Conservation (phyloP, 768 basidiomycete species). For the Lentinula lateritia region DNA sequence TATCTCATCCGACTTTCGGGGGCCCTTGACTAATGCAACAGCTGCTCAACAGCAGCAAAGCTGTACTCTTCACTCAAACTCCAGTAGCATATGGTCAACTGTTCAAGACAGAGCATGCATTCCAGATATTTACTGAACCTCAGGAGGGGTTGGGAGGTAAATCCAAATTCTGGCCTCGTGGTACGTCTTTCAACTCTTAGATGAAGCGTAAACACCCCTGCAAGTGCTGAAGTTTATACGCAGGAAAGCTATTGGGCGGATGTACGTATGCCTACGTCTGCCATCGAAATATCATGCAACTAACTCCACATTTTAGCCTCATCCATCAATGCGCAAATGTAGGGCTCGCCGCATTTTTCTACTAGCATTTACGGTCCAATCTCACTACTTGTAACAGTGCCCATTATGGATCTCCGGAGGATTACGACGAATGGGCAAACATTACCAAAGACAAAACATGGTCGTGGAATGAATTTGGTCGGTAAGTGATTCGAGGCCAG, state of each 20-base stretch:
- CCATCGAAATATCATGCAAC: not conserved
- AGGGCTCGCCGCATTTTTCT: conserved; percentile 2
- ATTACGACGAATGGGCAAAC: conserved; percentile 64
- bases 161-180: conserved; percentile 57
- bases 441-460: conserved; percentile 53
- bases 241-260: conserved; percentile 64
- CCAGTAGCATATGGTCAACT: conserved; percentile 36
- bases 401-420: conserved; percentile 64
- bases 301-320: conserved; percentile 35
- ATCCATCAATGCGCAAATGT: conserved; percentile 59
- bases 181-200: conserved; percentile 23
- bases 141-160: conserved; percentile 41
- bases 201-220: not conserved
- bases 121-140: conserved; percentile 47
- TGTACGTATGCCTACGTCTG: conserved; percentile 17
- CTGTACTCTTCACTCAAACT: conserved; percentile 30
- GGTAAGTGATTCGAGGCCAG: conserved; percentile 22
- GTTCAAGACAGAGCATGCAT: conserved; percentile 41
- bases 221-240: not conserved
- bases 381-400: conserved; percentile 28
- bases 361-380: not conserved
- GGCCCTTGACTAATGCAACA: not conserved
- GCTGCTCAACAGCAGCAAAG: conserved; percentile 30
- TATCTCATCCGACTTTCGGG: not conserved
- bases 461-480: conserved; percentile 51